phyloP scores from a whole-genome alignment of 2,329 filamentous ascomycete genomes.

The Bipolaris gigantea region DNA sequence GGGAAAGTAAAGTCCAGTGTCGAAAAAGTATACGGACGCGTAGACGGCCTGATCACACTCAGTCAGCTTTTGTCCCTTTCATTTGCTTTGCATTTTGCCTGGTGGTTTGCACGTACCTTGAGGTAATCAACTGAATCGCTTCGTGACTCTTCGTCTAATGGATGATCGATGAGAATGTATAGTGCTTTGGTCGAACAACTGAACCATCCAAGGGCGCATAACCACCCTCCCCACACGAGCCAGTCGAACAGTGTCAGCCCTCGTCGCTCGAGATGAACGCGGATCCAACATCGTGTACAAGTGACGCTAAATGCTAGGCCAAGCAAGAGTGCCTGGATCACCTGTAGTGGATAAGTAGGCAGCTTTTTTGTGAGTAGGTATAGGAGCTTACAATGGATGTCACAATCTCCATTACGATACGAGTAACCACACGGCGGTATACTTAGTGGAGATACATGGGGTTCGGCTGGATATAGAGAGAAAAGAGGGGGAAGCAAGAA shows the following conservation, averaged over 20 bases:
- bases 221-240: constrained; percentile 26
- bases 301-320: constrained; percentile 19
- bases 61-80: not conserved
- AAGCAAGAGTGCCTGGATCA: constrained; percentile 20
- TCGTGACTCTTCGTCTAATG: constrained; percentile 13
- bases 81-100: not conserved
- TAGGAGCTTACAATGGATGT: constrained; percentile 3
- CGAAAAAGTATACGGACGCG: constrained; percentile 24
- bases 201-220: constrained; percentile 23
- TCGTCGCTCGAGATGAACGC: constrained; percentile 17
- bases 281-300: constrained; percentile 23
- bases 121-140: constrained; percentile 25
- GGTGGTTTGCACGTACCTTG: constrained; percentile 5
- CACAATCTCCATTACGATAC: constrained; percentile 1
- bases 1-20: constrained; percentile 27
- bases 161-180: constrained; percentile 20
- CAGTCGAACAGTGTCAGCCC: constrained; percentile 22
- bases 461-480: not conserved
- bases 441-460: not conserved
- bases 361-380: not conserved
- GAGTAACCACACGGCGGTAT: not conserved
- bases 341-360: constrained; percentile 5
- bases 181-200: constrained; percentile 22
- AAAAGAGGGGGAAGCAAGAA: not conserved
- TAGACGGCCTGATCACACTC: constrained; percentile 20